phyloP scores from a whole-genome alignment of 441 rosid genomes.

The Jatropha multifida region DNA sequence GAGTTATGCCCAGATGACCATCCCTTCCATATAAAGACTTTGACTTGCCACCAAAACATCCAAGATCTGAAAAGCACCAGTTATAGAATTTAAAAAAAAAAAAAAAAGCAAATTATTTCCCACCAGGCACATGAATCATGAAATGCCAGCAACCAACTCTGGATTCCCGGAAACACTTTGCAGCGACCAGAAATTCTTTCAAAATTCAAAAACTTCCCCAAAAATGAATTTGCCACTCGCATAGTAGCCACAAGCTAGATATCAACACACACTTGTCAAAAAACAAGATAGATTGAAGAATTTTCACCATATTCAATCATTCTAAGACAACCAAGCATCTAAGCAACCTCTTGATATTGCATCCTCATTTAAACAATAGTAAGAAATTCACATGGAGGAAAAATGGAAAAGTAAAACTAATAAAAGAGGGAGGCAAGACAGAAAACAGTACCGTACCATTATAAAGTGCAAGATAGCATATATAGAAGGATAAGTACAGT shows the following conservation, averaged over 20 bases:
- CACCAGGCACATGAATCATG: background rate
- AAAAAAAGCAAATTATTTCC: background rate
- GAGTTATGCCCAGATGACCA: conserved; percentile 86
- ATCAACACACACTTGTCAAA: background rate
- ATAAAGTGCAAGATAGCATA: background rate
- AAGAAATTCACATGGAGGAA: background rate
- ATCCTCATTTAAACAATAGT: too few species aligned
- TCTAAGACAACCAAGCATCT: background rate
- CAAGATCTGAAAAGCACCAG: conserved; percentile 69
- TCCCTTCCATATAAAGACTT: conserved; percentile 89
- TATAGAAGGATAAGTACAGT: background rate
- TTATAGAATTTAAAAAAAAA: conserved; percentile 1
- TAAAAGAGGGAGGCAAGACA: background rate
- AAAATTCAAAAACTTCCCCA: background rate
- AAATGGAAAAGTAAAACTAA: background rate
- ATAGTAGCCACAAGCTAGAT: conserved; percentile 5
- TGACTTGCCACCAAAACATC: conserved; percentile 78
- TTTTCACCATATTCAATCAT: background rate
- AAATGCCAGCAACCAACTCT: background rate
- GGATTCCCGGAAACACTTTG: conserved; percentile 4
- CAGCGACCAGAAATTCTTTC: background rate
- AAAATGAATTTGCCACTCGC: conserved; percentile 1
- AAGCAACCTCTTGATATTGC: background rate
- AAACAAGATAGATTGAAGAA: background rate
- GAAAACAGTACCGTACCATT: background rate